Evolutionary conservation across 176 grass and related monocot species (phyloP), one percentile per base, ranked within the genome.

Genomic region (Aegilops sharonensis): DNA sequence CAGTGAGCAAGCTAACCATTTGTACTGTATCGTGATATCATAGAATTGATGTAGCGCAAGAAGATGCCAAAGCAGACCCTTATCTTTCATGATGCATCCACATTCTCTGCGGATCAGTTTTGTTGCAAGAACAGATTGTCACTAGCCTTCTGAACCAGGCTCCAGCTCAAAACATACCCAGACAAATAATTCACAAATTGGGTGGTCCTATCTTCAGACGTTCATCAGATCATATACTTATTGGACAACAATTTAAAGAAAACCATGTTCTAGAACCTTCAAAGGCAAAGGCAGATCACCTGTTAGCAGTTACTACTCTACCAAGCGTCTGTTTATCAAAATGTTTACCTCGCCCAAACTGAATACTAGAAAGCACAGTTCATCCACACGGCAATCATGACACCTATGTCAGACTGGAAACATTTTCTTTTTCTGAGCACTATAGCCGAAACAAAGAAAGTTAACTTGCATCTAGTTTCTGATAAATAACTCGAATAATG

Each of bases 291-390:
- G 3, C 10, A 29, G 24, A 20, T 9, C 9, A 80, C 9, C 60
- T 30, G 72, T 50, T 64, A 79, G 23, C 72, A 79, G 56, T 59
- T 37, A 18, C 50, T 54, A 37, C 31, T 59, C 75, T 77, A 78
- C 50, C 30, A 59, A n/a, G 21, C 24, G 21, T 78, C 20, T 23
- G 21, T 79, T 63, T 63, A 43, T 64, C 59, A 18, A 27, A 27
- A 79, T 9, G 9, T 17, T 25, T 64, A 4, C 2, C 61, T 64
- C 1, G 14, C 42, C 60, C 42, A 64, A 20, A 42, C 23, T 45
- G 23, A 64, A 43, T 45, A 54, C 15, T 54, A 80, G 78, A 64
- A 64, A 64, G 8, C 78, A 64, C 40, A 43, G 4, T 64, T 80
- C 23, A 0, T 13, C 12, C 72, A 75, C 23, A 24, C 48, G 25